Percentiles rank a stretch among this genome's conserved stretches.
phyloP scores from a whole-genome alignment of 257 asterid genomes.

The Echites panduratus region DNA sequence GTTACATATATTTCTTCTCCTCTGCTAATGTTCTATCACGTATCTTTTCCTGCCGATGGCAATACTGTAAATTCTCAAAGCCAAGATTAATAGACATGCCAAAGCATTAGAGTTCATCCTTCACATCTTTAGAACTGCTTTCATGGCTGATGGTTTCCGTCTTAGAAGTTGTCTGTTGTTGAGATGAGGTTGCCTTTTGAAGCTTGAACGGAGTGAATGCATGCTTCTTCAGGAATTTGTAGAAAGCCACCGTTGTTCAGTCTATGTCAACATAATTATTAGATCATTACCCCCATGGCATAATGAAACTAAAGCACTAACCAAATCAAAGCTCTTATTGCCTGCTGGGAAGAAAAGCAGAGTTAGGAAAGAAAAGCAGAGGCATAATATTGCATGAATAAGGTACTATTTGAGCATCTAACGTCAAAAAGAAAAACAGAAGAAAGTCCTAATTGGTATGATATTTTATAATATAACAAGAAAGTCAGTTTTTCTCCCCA shows the following conservation, averaged over 20 bases:
- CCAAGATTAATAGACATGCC: neutral
- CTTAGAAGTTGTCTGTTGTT: slow-evolving; percentile 24
- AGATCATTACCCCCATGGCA: neutral
- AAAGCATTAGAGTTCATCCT: slow-evolving; percentile 61
- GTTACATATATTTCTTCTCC: neutral
- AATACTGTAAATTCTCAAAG: neutral
- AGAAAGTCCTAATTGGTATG: neutral
- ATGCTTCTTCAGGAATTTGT: slow-evolving; percentile 92
- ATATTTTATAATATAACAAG: too few species aligned
- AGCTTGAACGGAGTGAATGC: slow-evolving; percentile 87
- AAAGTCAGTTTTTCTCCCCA: neutral
- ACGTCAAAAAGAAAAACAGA: neutral
- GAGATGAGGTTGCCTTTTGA: slow-evolving; percentile 46
- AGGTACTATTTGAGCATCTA: neutral
- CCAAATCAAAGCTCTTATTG: slow-evolving; percentile 95
- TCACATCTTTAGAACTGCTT: slow-evolving; percentile 31
- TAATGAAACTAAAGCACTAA: slow-evolving; percentile 24
- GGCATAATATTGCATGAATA: neutral
- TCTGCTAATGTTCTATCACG: neutral
- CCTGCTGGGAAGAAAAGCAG: slow-evolving; percentile 97
- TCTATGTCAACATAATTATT: slow-evolving; percentile 40
- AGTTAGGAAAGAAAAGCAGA: slow-evolving; percentile 43
- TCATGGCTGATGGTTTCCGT: slow-evolving; percentile 16
- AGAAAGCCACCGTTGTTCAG: slow-evolving; percentile 81
- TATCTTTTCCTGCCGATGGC: neutral